Conservation (phyloP, 2,329 filamentous ascomycete species). For the Erysiphe pulchra region DNA sequence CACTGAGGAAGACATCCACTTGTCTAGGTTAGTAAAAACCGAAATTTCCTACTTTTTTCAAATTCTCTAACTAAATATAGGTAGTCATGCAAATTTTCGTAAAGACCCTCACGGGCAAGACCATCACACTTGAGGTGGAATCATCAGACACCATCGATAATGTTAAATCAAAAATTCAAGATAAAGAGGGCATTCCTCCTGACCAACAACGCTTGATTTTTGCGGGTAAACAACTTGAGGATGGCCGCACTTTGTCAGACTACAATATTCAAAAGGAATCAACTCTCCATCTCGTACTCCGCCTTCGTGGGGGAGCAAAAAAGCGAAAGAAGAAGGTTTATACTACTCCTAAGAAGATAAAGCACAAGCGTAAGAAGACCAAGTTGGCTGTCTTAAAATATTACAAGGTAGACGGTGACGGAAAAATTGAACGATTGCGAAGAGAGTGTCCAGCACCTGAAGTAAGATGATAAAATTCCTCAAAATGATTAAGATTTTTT, state of each 20-base stretch:
- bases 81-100: conserved; percentile 36
- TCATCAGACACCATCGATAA: conserved; percentile 99
- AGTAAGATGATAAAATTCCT: conserved; percentile 26
- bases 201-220: conserved; percentile 99
- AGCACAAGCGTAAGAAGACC: conserved; percentile 99
- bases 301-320: conserved; percentile 96
- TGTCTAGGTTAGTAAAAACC: conserved; percentile 10
- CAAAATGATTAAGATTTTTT: not conserved
- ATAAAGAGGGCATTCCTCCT: conserved; percentile 98
- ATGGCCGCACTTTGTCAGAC: conserved; percentile 94
- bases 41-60: not conserved
- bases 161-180: conserved; percentile 96
- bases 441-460: conserved; percentile 87
- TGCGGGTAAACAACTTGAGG: conserved; percentile 99
- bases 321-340: conserved; percentile 99
- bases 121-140: conserved; percentile 99
- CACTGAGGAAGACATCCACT: conserved; percentile 13
- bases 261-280: conserved; percentile 99
- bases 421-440: conserved; percentile 98
- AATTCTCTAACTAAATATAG: not conserved
- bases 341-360: conserved; percentile 99
- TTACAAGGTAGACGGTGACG: conserved; percentile 99
- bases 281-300: conserved; percentile 91
- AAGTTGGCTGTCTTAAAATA: conserved; percentile 99
- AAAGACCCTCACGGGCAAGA: conserved; percentile 93